Evolutionary conservation across 192 early-diverging fungal genomes (phyloP), one percentile per base, ranked within the genome.

Genomic region (Gigaspora rosea): DNA sequence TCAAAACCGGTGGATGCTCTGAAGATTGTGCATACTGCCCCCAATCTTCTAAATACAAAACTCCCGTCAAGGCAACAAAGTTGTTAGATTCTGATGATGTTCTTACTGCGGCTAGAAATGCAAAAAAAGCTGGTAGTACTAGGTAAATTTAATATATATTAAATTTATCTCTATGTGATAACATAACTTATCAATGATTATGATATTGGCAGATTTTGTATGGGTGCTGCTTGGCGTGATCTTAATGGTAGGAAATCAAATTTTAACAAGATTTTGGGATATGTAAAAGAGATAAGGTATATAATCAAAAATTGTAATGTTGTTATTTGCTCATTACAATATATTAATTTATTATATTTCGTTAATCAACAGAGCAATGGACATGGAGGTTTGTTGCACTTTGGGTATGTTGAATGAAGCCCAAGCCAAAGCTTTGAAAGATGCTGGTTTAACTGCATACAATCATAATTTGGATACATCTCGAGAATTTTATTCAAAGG

Each of bases 141-240:
- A 87, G 93, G 85, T 84, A 73, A 66, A 52, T 20, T 22, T 33
- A 36, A 6, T 1, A 61, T 62, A 27, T 6, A 10, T 75, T 54
- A 74, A 59, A 41, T 0, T 1, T 41, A 7, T 7, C 41, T 61
- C 4, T 58, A 58, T 35, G 58, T 58, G 69, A 36, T 7, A 50
- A 11, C 47, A 47, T 32, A 76, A 50, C 36, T 78, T 74, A 36
- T 73, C 57, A n/a, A 41, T 22, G 41, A 65, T 46, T 76, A 15
- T 33, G 47, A n/a, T 49, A 65, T 70, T 65, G 72, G 15, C 47
- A 80, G 80, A 58, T 94, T 94, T 84, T 94, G 93, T 80, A 94
- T 94, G 93, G 93, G 93, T 71, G 92, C 93, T 71, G 93, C 93
- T 20, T 94, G 93, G 93, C 85, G 93, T 78, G 92, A 93, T 78